Base-by-base conservation (phyloP, 23 red algal species). In the Gracilariopsis chorda region DNA sequence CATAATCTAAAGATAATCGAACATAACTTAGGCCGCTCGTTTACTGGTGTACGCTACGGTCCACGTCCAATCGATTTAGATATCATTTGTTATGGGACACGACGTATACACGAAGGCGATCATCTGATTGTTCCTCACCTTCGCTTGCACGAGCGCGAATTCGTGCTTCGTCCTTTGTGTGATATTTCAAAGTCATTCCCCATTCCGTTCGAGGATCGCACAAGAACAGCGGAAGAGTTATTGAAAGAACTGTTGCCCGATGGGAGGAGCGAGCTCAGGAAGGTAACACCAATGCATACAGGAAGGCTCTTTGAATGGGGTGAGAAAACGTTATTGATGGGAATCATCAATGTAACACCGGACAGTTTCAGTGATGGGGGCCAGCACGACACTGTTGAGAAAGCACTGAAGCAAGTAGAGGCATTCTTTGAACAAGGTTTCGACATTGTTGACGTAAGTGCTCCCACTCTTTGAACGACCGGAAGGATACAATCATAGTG, bases 301-400 rank as follows among this genome's bases (percentile, higher is more conserved):
- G 80, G 88, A 47, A 81, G 51, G 37, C 49, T 62, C 16, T 24
- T 78, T 40, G 20, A 44, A 9, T 93, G 92, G 83, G 78, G 90
- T 7, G 55, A 67, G 13, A 42, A 67, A 56, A 88, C 93, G 6
- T 33, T 56, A 9, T 36, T 94, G 0, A 95, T 95, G 92, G 96
- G 92, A 14, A 88, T 98, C 30, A 65, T 98, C 4, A 98, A 98
- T 80, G 92, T 84, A 17, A 98, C 96, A 2, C 96, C 96, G 0
- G 96, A 98, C 80, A 95, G 92, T 47, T 98, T 98, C 69, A 98
- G 96, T 62, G 93, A 98, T 59, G 96, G 96, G 23, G 86, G 92
- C 23, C 27, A 86, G n/a, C 25, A 71, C 44, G 59, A 56, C 29
- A 55, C 41, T 49, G 82, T 86, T 21, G 80, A 90, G 1, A 27